A percentile compares a stretch with the other conserved stretches of the same genome.
Conservation (phyloP, 345 rosid species). For the Brassica cretica region DNA sequence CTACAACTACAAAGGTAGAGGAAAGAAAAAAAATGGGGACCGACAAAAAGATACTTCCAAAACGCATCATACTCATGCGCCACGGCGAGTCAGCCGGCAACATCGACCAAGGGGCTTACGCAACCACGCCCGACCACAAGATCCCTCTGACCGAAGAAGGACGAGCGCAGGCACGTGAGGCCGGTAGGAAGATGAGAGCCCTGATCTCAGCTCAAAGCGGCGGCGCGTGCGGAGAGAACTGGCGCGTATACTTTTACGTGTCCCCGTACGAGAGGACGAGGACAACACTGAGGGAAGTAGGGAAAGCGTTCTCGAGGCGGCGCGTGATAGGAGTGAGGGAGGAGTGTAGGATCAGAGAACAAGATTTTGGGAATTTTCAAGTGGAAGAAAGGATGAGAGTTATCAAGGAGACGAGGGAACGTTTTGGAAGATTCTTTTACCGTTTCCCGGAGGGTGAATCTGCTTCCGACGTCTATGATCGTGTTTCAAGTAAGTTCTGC, state of each 20-base stretch:
- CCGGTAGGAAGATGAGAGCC: slow-evolving; percentile 51
- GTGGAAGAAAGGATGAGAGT: slow-evolving; percentile 73
- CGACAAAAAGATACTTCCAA: slow-evolving; percentile 50
- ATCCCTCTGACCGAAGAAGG: slow-evolving; percentile 71
- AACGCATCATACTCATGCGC: slow-evolving; percentile 84
- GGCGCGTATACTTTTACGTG: slow-evolving; percentile 89
- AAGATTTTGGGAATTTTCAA: slow-evolving; percentile 93
- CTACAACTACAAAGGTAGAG: neutral
- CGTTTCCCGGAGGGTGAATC: slow-evolving; percentile 98
- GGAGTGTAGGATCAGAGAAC: slow-evolving; percentile 86
- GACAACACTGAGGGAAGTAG: slow-evolving; percentile 82
- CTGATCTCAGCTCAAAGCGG: slow-evolving; percentile 40
- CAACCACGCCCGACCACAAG: slow-evolving; percentile 84
- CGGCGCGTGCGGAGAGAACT: slow-evolving; percentile 30
- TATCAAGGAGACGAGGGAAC: slow-evolving; percentile 70
- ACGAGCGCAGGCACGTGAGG: slow-evolving; percentile 55
- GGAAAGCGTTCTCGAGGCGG: slow-evolving; percentile 60
- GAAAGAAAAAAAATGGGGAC: slow-evolving; percentile 8
- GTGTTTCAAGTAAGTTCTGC: slow-evolving; percentile 71
- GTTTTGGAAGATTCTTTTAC: slow-evolving; percentile 80
- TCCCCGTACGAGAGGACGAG: slow-evolving; percentile 89
- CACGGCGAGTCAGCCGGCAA: slow-evolving; percentile 95
- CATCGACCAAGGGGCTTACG: slow-evolving; percentile 73
- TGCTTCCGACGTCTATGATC: slow-evolving; percentile 94
- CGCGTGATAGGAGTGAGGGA: slow-evolving; percentile 83